Base-by-base conservation (phyloP, 257 asterid genomes). In the Echites panduratus region DNA sequence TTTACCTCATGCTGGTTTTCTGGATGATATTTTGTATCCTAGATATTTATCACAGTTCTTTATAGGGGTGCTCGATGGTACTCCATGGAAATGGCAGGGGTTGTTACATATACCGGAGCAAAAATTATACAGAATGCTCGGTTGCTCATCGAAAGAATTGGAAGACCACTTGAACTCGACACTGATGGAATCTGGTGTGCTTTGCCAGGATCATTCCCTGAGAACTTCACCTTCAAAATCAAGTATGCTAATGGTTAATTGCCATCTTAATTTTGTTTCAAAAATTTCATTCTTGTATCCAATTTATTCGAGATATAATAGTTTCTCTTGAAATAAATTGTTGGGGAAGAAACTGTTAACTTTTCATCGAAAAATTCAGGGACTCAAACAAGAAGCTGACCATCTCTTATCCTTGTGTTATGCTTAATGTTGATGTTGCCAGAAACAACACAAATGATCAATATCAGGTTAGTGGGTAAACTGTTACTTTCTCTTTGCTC, bases 11-110 rank as follows among this genome's bases (percentile, higher is more conserved):
- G 13, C 9, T 32, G 45, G 13, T 66, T 79, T 45, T 22, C 45
- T 9, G 10, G 49, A 68, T 76, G 48, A 73, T 24, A 72, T 69
- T 71, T 49, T 44, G 68, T 35, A 70, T 74, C 73, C 73, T 48
- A n/a, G 53, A 70, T 53, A 62, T 44, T 45, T 80, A 75, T 48
- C 16, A 66, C 58, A 45, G 62, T 73, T 79, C 63, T 74, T 73
- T 71, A 35, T 81, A 94, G 99, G 87, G 99, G 99, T 70, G 99
- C 99, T 80, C 86, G 99, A 82, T 94, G 99, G 99, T 94, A 91
- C 82, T 94, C 99, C 56, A 94, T 94, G 99, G 97, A 94, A 87
- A 94, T 94, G 99, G 99, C 99, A 9, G 99, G 99, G 77, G 97
- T 88, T 66, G 99, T 94, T 77, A 94, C 99, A 3, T 91, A 91